Conservation (phyloP, 768 basidiomycete genomes). For the Polyporus arcularius region DNA sequence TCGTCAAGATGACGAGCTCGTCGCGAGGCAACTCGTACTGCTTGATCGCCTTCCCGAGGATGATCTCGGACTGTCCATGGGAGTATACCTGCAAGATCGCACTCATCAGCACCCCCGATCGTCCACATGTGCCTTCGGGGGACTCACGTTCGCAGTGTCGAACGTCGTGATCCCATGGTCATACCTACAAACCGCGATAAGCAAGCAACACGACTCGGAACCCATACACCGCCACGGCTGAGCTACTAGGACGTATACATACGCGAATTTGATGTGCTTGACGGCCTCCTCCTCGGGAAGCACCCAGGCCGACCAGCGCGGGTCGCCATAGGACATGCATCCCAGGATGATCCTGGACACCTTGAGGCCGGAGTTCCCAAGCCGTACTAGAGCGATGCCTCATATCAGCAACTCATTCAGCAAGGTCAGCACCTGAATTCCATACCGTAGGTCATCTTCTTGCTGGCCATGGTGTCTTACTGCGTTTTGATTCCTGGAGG, state of each 20-base stretch:
- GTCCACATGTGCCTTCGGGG: not conserved
- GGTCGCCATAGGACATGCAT: slow-evolving; percentile 35
- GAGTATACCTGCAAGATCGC: slow-evolving; percentile 37
- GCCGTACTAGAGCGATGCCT: slow-evolving; percentile 26
- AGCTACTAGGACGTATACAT: slow-evolving; percentile 17
- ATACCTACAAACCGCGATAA: slow-evolving; percentile 21
- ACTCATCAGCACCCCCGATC: not conserved
- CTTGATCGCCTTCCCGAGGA: slow-evolving; percentile 48
- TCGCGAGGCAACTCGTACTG: slow-evolving; percentile 46
- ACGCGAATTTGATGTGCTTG: slow-evolving; percentile 45
- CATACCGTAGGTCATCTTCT: slow-evolving; percentile 31
- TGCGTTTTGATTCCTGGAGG: too few species aligned
- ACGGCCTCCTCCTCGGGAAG: slow-evolving; percentile 37
- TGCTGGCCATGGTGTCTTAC: slow-evolving; percentile 35
- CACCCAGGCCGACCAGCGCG: slow-evolving; percentile 39
- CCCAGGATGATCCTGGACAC: not conserved
- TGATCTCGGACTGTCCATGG: slow-evolving; percentile 39
- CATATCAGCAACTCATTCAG: too few species aligned
- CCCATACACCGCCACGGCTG: not conserved
- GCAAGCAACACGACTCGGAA: not conserved
- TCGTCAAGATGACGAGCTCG: slow-evolving; percentile 49
- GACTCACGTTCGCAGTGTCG: slow-evolving; percentile 31
- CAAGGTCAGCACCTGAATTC: not conserved
- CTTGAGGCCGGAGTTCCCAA: slow-evolving; percentile 43
- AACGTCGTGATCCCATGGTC: slow-evolving; percentile 40